phyloP scores from a whole-genome alignment of 2,329 filamentous ascomycete genomes.

The Penicillium sp. region DNA sequence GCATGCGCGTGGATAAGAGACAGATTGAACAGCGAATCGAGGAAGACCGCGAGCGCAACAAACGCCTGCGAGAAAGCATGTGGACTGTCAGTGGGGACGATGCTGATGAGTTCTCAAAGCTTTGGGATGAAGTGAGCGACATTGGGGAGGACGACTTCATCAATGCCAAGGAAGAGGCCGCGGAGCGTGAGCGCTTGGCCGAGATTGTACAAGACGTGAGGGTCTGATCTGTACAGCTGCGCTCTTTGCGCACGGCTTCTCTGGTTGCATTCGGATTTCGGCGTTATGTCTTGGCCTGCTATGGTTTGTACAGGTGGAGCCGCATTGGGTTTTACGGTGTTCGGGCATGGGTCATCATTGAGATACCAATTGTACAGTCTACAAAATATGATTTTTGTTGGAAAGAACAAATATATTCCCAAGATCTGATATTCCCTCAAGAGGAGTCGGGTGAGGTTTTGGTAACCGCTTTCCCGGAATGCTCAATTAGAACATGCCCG shows the following conservation, averaged over 20 bases:
- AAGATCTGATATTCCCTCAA: no score
- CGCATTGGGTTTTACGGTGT: not conserved
- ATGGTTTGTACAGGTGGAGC: not conserved
- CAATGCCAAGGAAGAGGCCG: constrained; percentile 70
- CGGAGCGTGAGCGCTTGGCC: constrained; percentile 51
- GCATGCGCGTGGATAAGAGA: constrained; percentile 68
- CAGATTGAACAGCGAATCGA: constrained; percentile 96
- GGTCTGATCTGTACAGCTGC: not conserved
- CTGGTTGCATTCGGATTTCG: not conserved
- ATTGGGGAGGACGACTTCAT: constrained; percentile 83
- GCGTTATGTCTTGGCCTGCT: not conserved
- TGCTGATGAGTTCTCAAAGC: constrained; percentile 70
- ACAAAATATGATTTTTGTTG: not conserved
- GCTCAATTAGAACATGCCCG: no score
- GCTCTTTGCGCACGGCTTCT: not conserved
- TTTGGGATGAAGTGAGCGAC: constrained; percentile 86
- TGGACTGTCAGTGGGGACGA: constrained; percentile 75
- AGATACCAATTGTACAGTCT: not conserved
- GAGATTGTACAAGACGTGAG: not conserved
- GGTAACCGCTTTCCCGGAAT: no score
- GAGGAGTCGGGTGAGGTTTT: no score
- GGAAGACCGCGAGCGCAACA: constrained; percentile 93
- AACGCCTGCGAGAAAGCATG: constrained; percentile 83
- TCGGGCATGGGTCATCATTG: not conserved
- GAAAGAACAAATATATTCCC: no score